Base-by-base conservation (phyloP, 2,329 filamentous ascomycete genomes). In the Daldinia eschscholtzii region DNA sequence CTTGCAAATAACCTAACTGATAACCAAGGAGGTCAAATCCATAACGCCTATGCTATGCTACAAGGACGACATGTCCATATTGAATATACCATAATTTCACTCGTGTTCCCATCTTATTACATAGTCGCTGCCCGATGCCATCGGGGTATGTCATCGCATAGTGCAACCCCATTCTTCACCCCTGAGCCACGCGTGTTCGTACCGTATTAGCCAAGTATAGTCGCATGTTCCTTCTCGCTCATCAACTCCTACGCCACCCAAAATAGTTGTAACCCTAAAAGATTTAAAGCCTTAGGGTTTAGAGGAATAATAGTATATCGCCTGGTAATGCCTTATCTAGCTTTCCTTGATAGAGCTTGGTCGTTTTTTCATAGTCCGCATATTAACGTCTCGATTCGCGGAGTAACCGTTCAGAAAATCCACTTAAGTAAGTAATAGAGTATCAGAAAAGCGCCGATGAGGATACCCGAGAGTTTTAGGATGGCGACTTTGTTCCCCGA, bases 401-500 rank as follows among this genome's bases (percentile, higher is more conserved):
- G 23, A 37, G 33, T 35, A 23, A 9, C 15, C 52, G 9, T 39
- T 81, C 75, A 89, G 67, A 92, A 87, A 61, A 93, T 83, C 79
- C 90, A 84, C 72, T 88, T 88, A 73, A 86, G 82, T 12, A 91
- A 81, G 77, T 94, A 94, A 81, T 93, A 98, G 42, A 97, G 77
- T 64, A 94, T 80, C 60, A 98, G 75, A 53, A 97, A 90, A 7
- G 83, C 81, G 6, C 83, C 93, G 48, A 95, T 86, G 26, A 97
- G 86, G 42, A 98, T 97, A 26, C 88, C 95, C 0, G 94, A 90
- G 56, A 99, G 84, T 81, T 98, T 98, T 68, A 99, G 81, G 42
- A 98, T 91, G 15, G 96, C 95, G 44, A 97, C 88, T 76, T 93
- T 95, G 81, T 98, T 97, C 57, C 96, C 96, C 61, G 91, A 89